Evolutionary conservation across 495 filamentous ascomycete genomes (phyloP), one percentile per base, ranked within the genome.

Genomic region (Penicillium taxi): DNA sequence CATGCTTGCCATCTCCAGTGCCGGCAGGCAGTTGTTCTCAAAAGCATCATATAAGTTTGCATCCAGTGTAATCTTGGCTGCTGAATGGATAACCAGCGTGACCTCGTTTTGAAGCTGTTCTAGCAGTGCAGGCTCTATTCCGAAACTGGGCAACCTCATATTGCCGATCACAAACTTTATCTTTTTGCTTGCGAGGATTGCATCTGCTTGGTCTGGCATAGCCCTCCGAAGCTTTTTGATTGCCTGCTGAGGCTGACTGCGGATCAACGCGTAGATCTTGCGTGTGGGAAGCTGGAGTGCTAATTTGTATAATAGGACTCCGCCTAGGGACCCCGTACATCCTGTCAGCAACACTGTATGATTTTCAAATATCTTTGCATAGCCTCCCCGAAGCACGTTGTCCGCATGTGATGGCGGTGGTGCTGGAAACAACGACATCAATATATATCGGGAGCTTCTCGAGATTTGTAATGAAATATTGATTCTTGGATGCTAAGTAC

Each of bases 271-370:
- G 18, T 51, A 64, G 12, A 66, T 56, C 27, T 52, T 59, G 26
- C 44, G 49, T 0, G 56, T 57, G 8, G 60, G 63, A 0, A 64
- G 40, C 35, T 64, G 63, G 13, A 59, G 16, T 9, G 61, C 45
- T 22, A 64, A 25, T 31, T 66, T 66, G 38, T 64, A 63, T 6
- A 64, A 32, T 14, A 66, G 52, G 32, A 56, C 61, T 12, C 56
- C 60, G 9, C 63, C 63, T 2, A 66, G 37, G 2, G 55, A 56
- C 13, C 63, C 63, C 2, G 63, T 66, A 18, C 55, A 50, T 8
- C 63, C 63, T 0, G 60, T 64, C 8, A 66, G 46, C 15, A 66
- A 56, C 13, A 66, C 56, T 1, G 44, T 53, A 29, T 66, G 56
- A 6, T 15, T 31, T 17, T 58, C 52, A 9, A 58, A 63, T 8